These are phyloP conservation scores for Aspergillus sp. DNA, from an alignment of 2,329 filamentous ascomycete genomes.

Conservation along the genomic window DNA sequence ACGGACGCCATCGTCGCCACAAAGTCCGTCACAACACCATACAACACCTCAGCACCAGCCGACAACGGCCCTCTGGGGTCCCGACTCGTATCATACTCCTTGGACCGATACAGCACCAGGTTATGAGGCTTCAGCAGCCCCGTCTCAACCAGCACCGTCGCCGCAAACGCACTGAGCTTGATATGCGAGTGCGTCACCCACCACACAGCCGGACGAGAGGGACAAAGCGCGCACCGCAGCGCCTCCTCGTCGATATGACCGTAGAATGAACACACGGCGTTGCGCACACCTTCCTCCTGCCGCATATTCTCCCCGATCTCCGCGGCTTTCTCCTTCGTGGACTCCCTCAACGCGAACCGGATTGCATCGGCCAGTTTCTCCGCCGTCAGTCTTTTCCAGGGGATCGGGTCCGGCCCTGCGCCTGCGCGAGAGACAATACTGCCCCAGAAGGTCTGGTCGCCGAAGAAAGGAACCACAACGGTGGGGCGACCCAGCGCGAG, in stretches of 20 bases:
- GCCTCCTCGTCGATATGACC: slow-evolving; percentile 65
- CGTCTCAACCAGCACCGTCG: slow-evolving; percentile 65
- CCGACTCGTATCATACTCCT: slow-evolving; percentile 74
- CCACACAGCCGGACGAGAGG: slow-evolving; percentile 72
- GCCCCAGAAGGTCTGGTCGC: slow-evolving; percentile 82
- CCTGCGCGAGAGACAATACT: slow-evolving; percentile 71
- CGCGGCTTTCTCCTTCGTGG: slow-evolving; percentile 57
- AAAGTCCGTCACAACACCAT: slow-evolving; percentile 80
- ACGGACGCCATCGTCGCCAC: slow-evolving; percentile 79
- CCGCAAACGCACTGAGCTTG: slow-evolving; percentile 70
- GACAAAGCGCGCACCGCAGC: slow-evolving; percentile 69
- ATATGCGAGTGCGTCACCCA: slow-evolving; percentile 67
- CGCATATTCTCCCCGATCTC: slow-evolving; percentile 65
- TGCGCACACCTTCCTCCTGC: slow-evolving; percentile 62
- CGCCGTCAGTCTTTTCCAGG: slow-evolving; percentile 65
- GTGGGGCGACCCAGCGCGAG: slow-evolving; percentile 78
- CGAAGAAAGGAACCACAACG: slow-evolving; percentile 82
- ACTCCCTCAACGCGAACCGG: slow-evolving; percentile 57
- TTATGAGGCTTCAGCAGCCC: slow-evolving; percentile 67
- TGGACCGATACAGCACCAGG: slow-evolving; percentile 66
- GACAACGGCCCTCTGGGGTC: slow-evolving; percentile 78
- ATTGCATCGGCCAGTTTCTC: slow-evolving; percentile 68
- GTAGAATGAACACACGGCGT: slow-evolving; percentile 69
- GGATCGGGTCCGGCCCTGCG: slow-evolving; percentile 70
- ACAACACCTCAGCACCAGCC: slow-evolving; percentile 71